Base-by-base conservation (phyloP, 495 filamentous ascomycete species). In the Hypoxylon lenormandii region DNA sequence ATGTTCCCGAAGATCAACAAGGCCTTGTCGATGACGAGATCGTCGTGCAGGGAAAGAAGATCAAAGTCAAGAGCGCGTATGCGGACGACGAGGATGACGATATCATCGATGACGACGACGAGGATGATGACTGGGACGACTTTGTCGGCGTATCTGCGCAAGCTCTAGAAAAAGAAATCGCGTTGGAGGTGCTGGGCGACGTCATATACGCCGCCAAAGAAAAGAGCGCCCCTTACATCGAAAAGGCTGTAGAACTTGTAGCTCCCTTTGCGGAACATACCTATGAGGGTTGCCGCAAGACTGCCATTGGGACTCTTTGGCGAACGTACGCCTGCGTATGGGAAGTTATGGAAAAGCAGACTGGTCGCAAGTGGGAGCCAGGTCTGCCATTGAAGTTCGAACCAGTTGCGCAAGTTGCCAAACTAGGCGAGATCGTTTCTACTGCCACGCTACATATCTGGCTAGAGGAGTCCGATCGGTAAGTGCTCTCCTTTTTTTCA, bases 131-230 rank as follows among this genome's bases (percentile, higher is more conserved):
- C 42, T 93, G 90, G 90, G 91, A 94, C 76, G 93, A 96, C 62
- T 83, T 86, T 36, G 81, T 76, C 16, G 89, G 89, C 60, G 90
- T 95, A 30, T 94, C 91, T 22, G 91, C 92, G 40, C 86, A 97
- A 51, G 93, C 94, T 19, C 83, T 97, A 60, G 95, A 98, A 83
- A 97, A 98, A 79, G 95, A 98, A 80, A 96, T 98, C 61, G 95
- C 96, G 43, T 85, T 96, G 42, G 95, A 98, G 80, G 93, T 97
- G 12, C 82, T 97, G 42, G 95, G 94, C 54, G 95, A 98, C 73
- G 86, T 98, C 28, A 87, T 98, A 69, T 91, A 91, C 38, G 86
- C 96, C 79, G 91, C 92, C 43, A 94, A 95, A 12, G 70, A 78
- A 60, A 70, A 74, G 59, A 74, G 74, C 36, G 49, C 72, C 11